A percentile compares a stretch with the other conserved stretches of the same genome.
phyloP scores from a whole-genome alignment of 306 rosid genomes.

The Ormosia emarginata region DNA sequence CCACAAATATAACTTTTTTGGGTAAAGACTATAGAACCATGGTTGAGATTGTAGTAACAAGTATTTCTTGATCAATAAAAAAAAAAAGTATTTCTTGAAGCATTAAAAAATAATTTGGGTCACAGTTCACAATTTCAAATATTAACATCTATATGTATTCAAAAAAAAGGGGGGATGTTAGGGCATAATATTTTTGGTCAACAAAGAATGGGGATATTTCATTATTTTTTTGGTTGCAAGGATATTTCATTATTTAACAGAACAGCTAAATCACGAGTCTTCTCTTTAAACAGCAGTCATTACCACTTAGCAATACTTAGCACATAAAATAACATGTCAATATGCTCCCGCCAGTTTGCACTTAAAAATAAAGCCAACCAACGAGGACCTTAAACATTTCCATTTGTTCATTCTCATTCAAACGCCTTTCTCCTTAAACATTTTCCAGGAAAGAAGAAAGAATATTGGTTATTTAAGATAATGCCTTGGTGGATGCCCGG shows the following conservation, averaged over 20 bases:
- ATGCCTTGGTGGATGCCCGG: neutral
- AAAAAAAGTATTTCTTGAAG: neutral
- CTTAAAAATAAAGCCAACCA: conserved; percentile 24
- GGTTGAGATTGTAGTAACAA: neutral
- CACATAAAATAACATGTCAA: neutral
- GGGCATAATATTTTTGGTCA: neutral
- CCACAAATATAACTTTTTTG: neutral
- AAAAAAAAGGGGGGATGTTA: neutral
- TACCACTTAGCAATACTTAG: neutral
- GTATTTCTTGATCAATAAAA: too few relatives aligned
- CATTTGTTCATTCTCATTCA: conserved; percentile 12
- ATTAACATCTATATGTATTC: neutral
- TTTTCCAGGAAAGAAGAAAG: neutral
- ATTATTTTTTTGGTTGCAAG: neutral
- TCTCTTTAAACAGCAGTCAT: neutral
- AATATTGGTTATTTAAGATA: neutral
- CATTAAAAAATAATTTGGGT: neutral
- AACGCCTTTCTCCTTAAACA: neutral
- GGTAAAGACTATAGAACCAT: neutral
- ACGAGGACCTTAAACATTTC: conserved; percentile 18
- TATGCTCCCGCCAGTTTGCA: neutral
- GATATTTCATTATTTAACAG: neutral
- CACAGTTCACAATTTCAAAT: neutral
- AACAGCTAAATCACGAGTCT: neutral
- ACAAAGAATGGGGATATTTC: neutral